Evolutionary conservation across 768 basidiomycete species (phyloP).

Genomic region (Collybiopsis luxurians): DNA sequence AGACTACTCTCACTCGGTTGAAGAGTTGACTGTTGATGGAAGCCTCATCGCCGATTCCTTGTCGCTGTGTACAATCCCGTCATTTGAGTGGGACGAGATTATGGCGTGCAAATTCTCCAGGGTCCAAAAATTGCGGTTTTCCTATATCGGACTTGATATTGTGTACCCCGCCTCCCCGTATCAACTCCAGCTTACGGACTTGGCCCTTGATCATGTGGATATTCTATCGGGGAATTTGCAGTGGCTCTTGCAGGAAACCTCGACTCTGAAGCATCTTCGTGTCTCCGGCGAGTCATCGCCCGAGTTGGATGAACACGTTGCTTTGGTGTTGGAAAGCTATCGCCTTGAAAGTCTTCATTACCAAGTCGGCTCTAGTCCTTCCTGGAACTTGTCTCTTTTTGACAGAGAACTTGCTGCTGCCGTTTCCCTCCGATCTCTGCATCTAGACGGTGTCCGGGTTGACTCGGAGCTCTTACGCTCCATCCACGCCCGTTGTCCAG

Average conservation of each 20-base stretch:
- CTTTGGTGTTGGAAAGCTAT: slow-evolving; percentile 38
- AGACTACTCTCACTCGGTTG: slow-evolving; percentile 36
- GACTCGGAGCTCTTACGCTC: slow-evolving; percentile 31
- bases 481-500: slow-evolving; percentile 31
- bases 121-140: slow-evolving; percentile 40
- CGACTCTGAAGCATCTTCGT: slow-evolving; percentile 31
- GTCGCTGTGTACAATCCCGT: slow-evolving; percentile 27
- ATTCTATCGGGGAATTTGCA: slow-evolving; percentile 39
- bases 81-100: slow-evolving; percentile 53
- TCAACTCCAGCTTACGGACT: slow-evolving; percentile 31
- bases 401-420: slow-evolving; percentile 22
- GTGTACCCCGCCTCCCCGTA: slow-evolving; percentile 30
- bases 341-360: slow-evolving; percentile 41
- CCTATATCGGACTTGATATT: slow-evolving; percentile 42
- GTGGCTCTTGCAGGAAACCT: slow-evolving; percentile 36
- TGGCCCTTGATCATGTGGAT: slow-evolving; percentile 43
- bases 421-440: slow-evolving; percentile 34
- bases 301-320: slow-evolving; percentile 39
- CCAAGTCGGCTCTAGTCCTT: slow-evolving; percentile 30
- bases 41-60: slow-evolving; percentile 25
- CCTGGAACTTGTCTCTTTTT: slow-evolving; percentile 26
- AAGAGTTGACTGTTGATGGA: slow-evolving; percentile 47
- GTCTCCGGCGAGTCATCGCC: slow-evolving; percentile 31
- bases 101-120: slow-evolving; percentile 43
- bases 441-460: slow-evolving; percentile 38